These are phyloP conservation scores for Rhodotorula sp. DNA, from an alignment of 1,284 basidiomycete genomes.

Conservation along the genomic window DNA sequence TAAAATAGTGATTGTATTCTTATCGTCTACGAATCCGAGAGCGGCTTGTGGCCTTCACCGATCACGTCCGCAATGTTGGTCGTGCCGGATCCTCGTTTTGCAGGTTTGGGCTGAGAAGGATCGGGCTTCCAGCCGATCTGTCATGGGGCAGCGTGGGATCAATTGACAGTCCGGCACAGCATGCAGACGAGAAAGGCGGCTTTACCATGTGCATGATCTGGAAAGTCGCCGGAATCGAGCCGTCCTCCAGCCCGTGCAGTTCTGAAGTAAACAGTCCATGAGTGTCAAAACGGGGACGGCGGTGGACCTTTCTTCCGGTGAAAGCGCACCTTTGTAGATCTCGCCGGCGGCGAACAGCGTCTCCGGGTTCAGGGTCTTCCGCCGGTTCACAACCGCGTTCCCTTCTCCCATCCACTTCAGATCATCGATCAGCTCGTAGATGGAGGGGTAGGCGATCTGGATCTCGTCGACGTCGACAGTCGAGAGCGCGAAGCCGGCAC, in stretches of 20 bases:
- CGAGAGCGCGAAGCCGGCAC: conserved; percentile 89
- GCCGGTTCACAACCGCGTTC: conserved; percentile 65
- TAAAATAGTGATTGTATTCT: neutral
- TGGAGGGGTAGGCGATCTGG: conserved; percentile 83
- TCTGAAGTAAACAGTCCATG: conserved; percentile 55
- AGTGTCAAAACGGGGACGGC: neutral
- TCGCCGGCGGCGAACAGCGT: conserved; percentile 85
- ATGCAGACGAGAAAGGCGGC: conserved; percentile 4
- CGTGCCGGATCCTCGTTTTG: conserved; percentile 79
- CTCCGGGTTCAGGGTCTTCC: conserved; percentile 72
- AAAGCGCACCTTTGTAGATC: conserved; percentile 75
- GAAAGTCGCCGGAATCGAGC: conserved; percentile 88
- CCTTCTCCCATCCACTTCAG: conserved; percentile 93
- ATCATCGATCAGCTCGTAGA: conserved; percentile 95
- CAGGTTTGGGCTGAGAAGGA: conserved; percentile 75
- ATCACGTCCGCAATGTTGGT: conserved; percentile 70
- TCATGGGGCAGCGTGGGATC: neutral
- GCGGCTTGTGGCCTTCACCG: conserved; percentile 22
- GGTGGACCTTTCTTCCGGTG: too few relatives aligned
- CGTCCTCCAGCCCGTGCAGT: conserved; percentile 78
- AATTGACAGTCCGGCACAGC: neutral
- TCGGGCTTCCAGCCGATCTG: conserved; percentile 99
- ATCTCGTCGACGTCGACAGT: conserved; percentile 97
- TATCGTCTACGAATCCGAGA: neutral
- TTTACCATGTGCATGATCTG: conserved; percentile 87